A percentile compares a stretch with the other conserved stretches of the same genome.
These are phyloP conservation scores for Botrytis fabae DNA, from an alignment of 2,329 filamentous ascomycete species.

Conservation along the genomic window DNA sequence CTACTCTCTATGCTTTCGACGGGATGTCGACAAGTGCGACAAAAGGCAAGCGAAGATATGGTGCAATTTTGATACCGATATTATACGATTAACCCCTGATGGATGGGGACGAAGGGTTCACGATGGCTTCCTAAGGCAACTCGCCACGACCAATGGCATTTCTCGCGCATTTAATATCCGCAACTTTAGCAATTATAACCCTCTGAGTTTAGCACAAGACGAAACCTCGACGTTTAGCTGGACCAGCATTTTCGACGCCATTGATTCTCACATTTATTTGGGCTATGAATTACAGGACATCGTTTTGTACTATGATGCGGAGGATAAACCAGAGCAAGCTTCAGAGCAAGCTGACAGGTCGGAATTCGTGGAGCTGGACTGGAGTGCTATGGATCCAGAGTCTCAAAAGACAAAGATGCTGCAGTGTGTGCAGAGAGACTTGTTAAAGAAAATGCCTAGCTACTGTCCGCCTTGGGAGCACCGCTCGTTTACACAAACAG, in stretches of 20 bases:
- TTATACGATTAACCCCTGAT: slow-evolving; percentile 1
- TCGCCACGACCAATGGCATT: background rate
- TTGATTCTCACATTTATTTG: slow-evolving; percentile 2
- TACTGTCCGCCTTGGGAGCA: background rate
- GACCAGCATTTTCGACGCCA: slow-evolving; percentile 10
- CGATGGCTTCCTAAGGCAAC: slow-evolving; percentile 7
- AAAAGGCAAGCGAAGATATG: background rate
- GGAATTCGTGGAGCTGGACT: slow-evolving; percentile 22
- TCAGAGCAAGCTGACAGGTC: background rate
- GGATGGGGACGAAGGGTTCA: background rate
- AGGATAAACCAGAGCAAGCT: background rate
- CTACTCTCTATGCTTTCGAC: slow-evolving; percentile 13
- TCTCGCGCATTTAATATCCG: slow-evolving; percentile 17
- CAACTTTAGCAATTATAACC: background rate
- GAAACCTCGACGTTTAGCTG: slow-evolving; percentile 2
- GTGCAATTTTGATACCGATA: slow-evolving; percentile 11
- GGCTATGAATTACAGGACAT: slow-evolving; percentile 11
- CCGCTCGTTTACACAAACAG: background rate
- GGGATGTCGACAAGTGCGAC: background rate
- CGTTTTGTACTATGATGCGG: slow-evolving; percentile 15
- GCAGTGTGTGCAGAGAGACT: slow-evolving; percentile 18
- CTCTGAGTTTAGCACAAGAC: background rate
- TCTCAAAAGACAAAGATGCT: slow-evolving; percentile 1
- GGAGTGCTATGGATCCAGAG: slow-evolving; percentile 19
- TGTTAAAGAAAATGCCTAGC: slow-evolving; percentile 8